A percentile compares a stretch with the other conserved stretches of the same genome.
These are phyloP conservation scores for Solanum clarkiae DNA, from an alignment of 257 asterid genomes.

Conservation along the genomic window DNA sequence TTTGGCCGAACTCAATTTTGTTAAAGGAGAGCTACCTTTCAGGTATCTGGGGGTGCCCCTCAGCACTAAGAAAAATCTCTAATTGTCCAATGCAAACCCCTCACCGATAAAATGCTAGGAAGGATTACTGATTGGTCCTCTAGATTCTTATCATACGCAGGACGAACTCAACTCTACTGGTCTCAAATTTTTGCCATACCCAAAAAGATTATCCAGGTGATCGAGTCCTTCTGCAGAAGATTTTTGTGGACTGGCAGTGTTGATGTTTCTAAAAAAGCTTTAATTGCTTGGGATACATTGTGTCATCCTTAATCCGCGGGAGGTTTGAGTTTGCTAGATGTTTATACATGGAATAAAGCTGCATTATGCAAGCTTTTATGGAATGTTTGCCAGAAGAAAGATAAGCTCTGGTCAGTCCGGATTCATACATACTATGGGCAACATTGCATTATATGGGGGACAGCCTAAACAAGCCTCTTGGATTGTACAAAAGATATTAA, in stretches of 20 bases:
- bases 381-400: not conserved
- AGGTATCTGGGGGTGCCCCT: not conserved
- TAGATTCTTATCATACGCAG: too few relatives aligned
- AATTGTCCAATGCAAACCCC: not conserved
- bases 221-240: not conserved
- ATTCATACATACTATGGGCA: not conserved
- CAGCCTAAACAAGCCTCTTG: not conserved
- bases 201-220: not conserved
- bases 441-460: not conserved
- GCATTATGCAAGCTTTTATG: not conserved
- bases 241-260: not conserved
- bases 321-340: not conserved
- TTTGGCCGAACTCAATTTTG: too few relatives aligned
- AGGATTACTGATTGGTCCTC: not conserved
- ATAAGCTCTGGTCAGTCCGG: not conserved
- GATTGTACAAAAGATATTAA: not conserved
- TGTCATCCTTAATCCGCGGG: not conserved
- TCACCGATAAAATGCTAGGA: not conserved
- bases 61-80: too few relatives aligned
- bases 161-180: not conserved
- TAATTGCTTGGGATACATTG: not conserved
- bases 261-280: not conserved
- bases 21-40: too few relatives aligned
- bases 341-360: not conserved
- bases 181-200: too few relatives aligned